These are phyloP conservation scores for Monoraphidium neglectum DNA, from an alignment of 139 green algal species.

Conservation along the genomic window DNA sequence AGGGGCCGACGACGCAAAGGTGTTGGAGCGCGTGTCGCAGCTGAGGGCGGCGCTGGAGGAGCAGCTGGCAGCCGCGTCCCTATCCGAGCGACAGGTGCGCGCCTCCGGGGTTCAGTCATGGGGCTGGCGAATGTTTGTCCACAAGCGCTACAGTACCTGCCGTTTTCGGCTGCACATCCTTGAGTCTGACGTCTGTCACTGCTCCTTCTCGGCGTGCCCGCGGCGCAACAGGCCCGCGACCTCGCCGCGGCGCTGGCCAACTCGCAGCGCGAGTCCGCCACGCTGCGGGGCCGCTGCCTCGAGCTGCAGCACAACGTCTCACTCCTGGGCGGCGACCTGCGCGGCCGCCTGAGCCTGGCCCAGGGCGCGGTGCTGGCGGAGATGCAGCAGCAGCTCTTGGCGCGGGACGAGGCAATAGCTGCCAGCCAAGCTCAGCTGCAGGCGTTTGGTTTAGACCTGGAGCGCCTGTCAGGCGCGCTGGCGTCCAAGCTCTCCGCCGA, in stretches of 20 bases:
- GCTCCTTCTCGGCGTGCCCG: too few species aligned
- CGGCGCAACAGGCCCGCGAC: too few species aligned
- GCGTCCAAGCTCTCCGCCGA: conserved; percentile 19
- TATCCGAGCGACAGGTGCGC: conserved; percentile 23
- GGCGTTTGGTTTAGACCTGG: conserved; percentile 6
- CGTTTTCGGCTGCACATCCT: too few species aligned
- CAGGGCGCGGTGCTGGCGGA: conserved; percentile 28
- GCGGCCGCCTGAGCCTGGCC: conserved; percentile 30
- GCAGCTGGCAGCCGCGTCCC: background rate
- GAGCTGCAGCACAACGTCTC: conserved; percentile 25
- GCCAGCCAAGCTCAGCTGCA: background rate
- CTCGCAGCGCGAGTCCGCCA: conserved; percentile 23
- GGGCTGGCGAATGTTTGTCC: too few species aligned
- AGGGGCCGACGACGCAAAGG: conserved; percentile 9
- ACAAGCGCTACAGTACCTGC: too few species aligned
- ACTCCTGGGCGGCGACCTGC: conserved; percentile 41
- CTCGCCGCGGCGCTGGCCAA: background rate
- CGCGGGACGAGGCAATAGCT: conserved; percentile 7
- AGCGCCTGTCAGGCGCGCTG: conserved; percentile 5
- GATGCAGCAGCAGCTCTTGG: conserved; percentile 15
- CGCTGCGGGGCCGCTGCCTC: conserved; percentile 17
- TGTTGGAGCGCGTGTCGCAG: conserved; percentile 23
- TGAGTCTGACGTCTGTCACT: background rate
- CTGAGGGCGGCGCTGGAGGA: conserved; percentile 21
- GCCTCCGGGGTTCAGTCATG: background rate